Conservation (phyloP, 805 yeast species). For the Saccharomycopsis sp. region DNA sequence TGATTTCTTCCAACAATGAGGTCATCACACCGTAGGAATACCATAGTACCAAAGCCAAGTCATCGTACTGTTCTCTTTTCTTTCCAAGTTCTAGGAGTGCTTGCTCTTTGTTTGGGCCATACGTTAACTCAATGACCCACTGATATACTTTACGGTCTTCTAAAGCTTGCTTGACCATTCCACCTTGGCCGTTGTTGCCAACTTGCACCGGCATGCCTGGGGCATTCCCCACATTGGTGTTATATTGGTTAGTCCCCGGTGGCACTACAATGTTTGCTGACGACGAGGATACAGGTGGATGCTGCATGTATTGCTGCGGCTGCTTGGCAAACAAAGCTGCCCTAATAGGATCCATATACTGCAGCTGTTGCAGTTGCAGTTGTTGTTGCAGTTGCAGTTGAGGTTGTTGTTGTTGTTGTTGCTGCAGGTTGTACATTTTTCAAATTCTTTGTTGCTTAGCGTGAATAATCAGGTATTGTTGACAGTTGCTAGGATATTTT, state of each 20-base stretch:
- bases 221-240: slow-evolving; percentile 1
- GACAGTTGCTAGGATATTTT: background rate
- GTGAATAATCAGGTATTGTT: no score
- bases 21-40: slow-evolving; percentile 96
- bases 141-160: slow-evolving; percentile 80
- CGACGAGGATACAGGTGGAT: slow-evolving; percentile 2
- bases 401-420: slow-evolving; percentile 18
- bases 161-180: slow-evolving; percentile 35
- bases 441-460: background rate
- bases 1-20: slow-evolving; percentile 79
- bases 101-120: slow-evolving; percentile 88
- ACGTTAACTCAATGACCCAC: slow-evolving; percentile 85
- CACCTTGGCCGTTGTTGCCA: slow-evolving; percentile 14
- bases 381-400: slow-evolving; percentile 16
- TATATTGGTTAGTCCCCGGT: background rate
- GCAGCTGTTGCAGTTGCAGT: slow-evolving; percentile 16
- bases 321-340: slow-evolving; percentile 7
- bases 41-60: slow-evolving; percentile 89
- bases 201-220: background rate
- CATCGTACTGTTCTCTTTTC: slow-evolving; percentile 91
- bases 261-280: background rate
- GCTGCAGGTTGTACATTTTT: slow-evolving; percentile 15
- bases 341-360: slow-evolving; percentile 3
- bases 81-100: slow-evolving; percentile 90
- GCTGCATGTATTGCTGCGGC: slow-evolving; percentile 13